A percentile compares a stretch with the other conserved stretches of the same genome.
These are phyloP conservation scores for Aspergillus pseudoviridinutans DNA, from an alignment of 2,329 filamentous ascomycete species.

Conservation along the genomic window DNA sequence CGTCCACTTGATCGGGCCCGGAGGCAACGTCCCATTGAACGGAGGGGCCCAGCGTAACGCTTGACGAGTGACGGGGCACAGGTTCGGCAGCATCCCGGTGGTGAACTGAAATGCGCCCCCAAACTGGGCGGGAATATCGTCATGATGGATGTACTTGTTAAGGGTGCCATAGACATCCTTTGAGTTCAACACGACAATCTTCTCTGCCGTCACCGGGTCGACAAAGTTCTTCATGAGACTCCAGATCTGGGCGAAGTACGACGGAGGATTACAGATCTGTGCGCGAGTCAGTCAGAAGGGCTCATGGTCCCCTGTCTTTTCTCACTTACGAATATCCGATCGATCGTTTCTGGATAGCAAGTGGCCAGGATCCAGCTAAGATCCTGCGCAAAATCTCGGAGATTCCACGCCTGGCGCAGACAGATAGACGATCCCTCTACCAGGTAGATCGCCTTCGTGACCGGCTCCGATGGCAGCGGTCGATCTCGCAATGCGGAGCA, in stretches of 20 bases:
- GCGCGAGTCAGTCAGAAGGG: neutral
- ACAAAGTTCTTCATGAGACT: slow-evolving; percentile 20
- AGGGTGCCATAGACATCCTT: slow-evolving; percentile 14
- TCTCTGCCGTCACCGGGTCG: slow-evolving; percentile 23
- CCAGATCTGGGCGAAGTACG: slow-evolving; percentile 22
- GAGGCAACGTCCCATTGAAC: slow-evolving; percentile 2
- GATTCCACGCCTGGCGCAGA: slow-evolving; percentile 20
- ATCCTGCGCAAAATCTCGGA: slow-evolving; percentile 18
- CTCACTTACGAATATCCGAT: slow-evolving; percentile 15
- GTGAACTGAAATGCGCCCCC: slow-evolving; percentile 17
- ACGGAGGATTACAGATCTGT: slow-evolving; percentile 23
- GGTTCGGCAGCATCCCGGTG: slow-evolving; percentile 17
- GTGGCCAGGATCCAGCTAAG: slow-evolving; percentile 23
- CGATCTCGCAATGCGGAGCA: slow-evolving; percentile 17
- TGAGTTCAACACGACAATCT: slow-evolving; percentile 16
- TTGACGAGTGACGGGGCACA: slow-evolving; percentile 11
- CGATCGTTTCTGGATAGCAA: slow-evolving; percentile 25
- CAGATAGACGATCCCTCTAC: slow-evolving; percentile 17
- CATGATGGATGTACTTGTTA: slow-evolving; percentile 12
- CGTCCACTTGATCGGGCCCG: slow-evolving; percentile 20
- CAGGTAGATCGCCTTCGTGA: slow-evolving; percentile 17
- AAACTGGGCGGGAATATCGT: slow-evolving; percentile 18
- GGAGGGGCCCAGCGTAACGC: slow-evolving; percentile 2
- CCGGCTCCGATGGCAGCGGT: neutral
- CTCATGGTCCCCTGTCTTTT: neutral